A percentile compares a stretch with the other conserved stretches of the same genome.
Conservation (phyloP, 2,329 filamentous ascomycete genomes). For the Sphaerulina vaccinii region DNA sequence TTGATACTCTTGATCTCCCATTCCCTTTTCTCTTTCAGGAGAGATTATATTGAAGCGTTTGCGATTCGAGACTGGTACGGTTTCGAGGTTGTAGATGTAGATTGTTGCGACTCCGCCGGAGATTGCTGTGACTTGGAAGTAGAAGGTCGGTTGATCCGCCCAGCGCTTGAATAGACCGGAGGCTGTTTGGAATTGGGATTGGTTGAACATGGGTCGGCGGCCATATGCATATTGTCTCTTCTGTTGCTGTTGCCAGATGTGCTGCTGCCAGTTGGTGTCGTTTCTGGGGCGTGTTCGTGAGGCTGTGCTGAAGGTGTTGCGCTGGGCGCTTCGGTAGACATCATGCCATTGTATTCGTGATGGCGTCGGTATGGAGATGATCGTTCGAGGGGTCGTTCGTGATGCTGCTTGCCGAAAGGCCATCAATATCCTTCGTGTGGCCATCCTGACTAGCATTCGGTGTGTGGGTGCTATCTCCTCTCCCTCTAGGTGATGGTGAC, state of each 20-base stretch:
- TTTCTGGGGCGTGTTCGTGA: background rate
- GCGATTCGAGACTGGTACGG: constrained; percentile 69
- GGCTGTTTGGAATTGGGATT: constrained; percentile 34
- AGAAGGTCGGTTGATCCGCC: constrained; percentile 48
- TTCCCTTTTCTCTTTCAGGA: constrained; percentile 54
- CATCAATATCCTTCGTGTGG: constrained; percentile 6
- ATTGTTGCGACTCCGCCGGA: constrained; percentile 51
- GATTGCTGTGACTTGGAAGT: constrained; percentile 46
- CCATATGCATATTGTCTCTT: constrained; percentile 21
- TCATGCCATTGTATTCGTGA: constrained; percentile 14
- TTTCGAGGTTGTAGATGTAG: constrained; percentile 69
- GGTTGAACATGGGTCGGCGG: constrained; percentile 32
- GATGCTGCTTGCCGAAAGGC: constrained; percentile 1
- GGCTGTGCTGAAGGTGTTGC: constrained; percentile 1
- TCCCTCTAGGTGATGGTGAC: too few species aligned
- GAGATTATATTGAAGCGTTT: constrained; percentile 70
- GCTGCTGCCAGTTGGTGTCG: constrained; percentile 8
- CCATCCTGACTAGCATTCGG: too few species aligned
- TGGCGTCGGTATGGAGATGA: too few species aligned
- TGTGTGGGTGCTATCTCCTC: too few species aligned
- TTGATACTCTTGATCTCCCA: constrained; percentile 56
- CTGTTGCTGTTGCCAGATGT: constrained; percentile 19
- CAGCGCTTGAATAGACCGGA: constrained; percentile 36
- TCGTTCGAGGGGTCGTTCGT: background rate
- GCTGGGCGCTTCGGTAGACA: constrained; percentile 5